A percentile compares a stretch with the other conserved stretches of the same genome.
Evolutionary conservation across 1,139 yeast genomes (phyloP).

Genomic region (Hemisphaericaspora lyxosophila): DNA sequence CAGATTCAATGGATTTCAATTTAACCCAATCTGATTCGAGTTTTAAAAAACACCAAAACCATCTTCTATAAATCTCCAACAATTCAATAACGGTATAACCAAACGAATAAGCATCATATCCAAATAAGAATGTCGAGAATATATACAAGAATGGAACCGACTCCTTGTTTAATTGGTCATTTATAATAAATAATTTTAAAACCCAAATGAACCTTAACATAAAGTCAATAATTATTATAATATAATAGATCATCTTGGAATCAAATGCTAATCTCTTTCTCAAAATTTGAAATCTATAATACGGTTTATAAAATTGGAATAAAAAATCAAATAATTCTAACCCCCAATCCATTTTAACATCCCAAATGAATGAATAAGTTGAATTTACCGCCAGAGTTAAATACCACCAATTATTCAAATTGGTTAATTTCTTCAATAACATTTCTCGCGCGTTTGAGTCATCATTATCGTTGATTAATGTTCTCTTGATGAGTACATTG

Average conservation of each 20-base stretch:
- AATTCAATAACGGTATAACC: conserved; percentile 67
- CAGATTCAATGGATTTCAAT: conserved; percentile 18
- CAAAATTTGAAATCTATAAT: conserved; percentile 7
- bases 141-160: conserved; percentile 17
- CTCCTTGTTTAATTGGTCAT: conserved; percentile 21
- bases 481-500: conserved; percentile 36
- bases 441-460: conserved; percentile 10
- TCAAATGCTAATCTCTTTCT: conserved; percentile 11
- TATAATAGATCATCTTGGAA: conserved; percentile 37
- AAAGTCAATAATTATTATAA: conserved; percentile 60
- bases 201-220: conserved; percentile 75
- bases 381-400: conserved; percentile 61
- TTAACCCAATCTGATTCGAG: conserved; percentile 73
- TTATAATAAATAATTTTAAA: conserved; percentile 44
- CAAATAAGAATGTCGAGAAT: conserved; percentile 36
- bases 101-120: conserved; percentile 48
- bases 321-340: conserved; percentile 51
- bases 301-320: conserved; percentile 6
- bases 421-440: conserved; percentile 13
- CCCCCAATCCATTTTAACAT: conserved; percentile 85
- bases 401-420: conserved; percentile 47
- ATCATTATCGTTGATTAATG: conserved; percentile 11
- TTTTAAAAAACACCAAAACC: conserved; percentile 86
- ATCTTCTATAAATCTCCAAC: conserved; percentile 76
- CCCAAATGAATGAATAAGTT: conserved; percentile 83